These are phyloP conservation scores for Pholiota microspora DNA, from an alignment of 768 basidiomycete species.

Conservation along the genomic window DNA sequence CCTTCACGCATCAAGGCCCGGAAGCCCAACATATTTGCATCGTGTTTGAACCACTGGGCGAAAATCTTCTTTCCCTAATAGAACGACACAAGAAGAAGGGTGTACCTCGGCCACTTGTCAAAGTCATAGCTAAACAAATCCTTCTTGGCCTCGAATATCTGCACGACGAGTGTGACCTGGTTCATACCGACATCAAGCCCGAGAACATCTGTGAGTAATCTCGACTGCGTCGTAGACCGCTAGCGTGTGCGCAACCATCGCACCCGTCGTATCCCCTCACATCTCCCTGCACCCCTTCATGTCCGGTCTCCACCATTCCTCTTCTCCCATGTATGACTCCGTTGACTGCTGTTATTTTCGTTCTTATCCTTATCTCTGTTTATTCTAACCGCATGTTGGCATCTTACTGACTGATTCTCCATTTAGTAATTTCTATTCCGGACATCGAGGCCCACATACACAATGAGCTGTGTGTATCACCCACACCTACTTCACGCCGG, in stretches of 20 bases:
- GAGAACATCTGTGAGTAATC: conserved; percentile 85
- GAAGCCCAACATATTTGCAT: conserved; percentile 84
- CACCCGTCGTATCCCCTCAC: conserved; percentile 7
- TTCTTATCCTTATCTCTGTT: conserved; percentile 25
- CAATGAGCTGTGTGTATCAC: conserved; percentile 63
- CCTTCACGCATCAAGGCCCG: conserved; percentile 75
- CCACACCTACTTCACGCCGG: conserved; percentile 73
- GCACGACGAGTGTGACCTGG: conserved; percentile 88
- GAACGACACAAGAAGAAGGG: conserved; percentile 82
- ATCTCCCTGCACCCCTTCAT: conserved; percentile 7
- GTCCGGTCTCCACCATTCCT: conserved; percentile 8
- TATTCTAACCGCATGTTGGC: conserved; percentile 18
- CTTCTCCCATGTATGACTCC: conserved; percentile 18
- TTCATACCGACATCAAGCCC: conserved; percentile 93
- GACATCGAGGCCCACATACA: conserved; percentile 74
- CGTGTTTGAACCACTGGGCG: conserved; percentile 85
- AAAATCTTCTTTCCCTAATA: conserved; percentile 71
- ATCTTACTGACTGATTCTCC: conserved; percentile 25
- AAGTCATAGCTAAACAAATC: conserved; percentile 82
- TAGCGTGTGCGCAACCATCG: conserved; percentile 6
- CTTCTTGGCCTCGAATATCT: conserved; percentile 89
- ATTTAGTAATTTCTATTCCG: conserved; percentile 79
- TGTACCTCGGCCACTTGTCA: conserved; percentile 79
- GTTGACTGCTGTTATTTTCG: conserved; percentile 24
- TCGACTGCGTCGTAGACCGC: conserved; percentile 2